Evolutionary conservation across 2,329 filamentous ascomycete genomes (phyloP), one percentile per base, ranked within the genome.

Genomic region (Colletotrichum costaricense): DNA sequence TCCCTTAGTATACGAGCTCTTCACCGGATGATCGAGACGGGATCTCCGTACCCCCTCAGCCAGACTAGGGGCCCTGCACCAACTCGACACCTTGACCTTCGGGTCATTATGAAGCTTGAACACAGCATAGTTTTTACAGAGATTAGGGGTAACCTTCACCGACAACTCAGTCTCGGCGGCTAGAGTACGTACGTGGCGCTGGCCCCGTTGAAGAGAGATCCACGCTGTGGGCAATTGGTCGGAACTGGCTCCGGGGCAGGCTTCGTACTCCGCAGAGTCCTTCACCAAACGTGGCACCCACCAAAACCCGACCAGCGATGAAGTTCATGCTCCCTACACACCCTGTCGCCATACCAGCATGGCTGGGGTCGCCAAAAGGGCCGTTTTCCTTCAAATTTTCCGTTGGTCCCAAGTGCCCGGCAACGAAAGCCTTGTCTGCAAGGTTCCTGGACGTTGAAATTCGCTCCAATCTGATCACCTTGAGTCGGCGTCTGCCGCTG

Each of bases 371-470:
- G 42, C 57, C 30, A 63, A 58, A 52, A 72, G 46, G 46, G 67
- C 72, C 63, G 68, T 69, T 65, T 66, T 56, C 70, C 38, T 24
- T 24, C 38, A 52, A 52, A 54, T 30, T 69, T 63, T 59, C 59
- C 55, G 63, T 65, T 73, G 69, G 63, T 57, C 28, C 68, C 63
- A 72, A 72, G 69, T 60, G 35, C 63, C 67, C 52, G 56, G 68
- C 63, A 72, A 42, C 24, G 57, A 14, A 56, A 63, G 57, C 56
- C 67, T 42, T 66, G 56, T 35, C 24, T 24, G 30, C 63, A 35
- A 59, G 72, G 58, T 55, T 73, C 62, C 19, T 22, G 49, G 22
- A 62, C 33, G 35, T 49, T 54, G 49, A 19, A 55, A 7, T 54
- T 66, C 24, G 35, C 33, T 70, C 67, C 59, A 59, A 22, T 54